Evolutionary conservation across 2,329 filamentous ascomycete species (phyloP).

Genomic region (Ophiostoma triangulosporum): DNA sequence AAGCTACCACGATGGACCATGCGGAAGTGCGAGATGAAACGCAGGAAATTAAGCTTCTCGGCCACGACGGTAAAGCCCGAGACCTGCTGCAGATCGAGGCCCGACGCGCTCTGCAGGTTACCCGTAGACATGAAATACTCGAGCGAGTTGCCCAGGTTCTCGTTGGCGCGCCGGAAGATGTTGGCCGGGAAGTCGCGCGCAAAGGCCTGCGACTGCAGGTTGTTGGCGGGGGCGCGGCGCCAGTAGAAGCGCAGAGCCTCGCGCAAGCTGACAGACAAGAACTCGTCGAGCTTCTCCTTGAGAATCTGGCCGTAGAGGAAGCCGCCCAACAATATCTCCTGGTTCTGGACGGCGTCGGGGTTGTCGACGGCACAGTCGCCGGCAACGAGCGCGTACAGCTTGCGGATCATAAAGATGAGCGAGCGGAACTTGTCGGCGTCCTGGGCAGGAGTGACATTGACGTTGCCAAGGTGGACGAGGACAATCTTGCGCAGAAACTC

Average conservation of each 20-base stretch:
- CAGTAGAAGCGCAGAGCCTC: conserved; percentile 42
- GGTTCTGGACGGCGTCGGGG: conserved; percentile 90
- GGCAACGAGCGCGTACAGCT: conserved; percentile 84
- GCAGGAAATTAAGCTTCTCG: conserved; percentile 97
- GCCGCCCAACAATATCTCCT: conserved; percentile 85
- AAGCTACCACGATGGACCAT: conserved; percentile 99
- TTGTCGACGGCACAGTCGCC: conserved; percentile 91
- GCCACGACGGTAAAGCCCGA: conserved; percentile 94
- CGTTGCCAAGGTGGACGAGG: conserved; percentile 78
- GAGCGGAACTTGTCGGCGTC: conserved; percentile 88
- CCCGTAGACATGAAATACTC: conserved; percentile 96
- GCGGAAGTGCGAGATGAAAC: conserved; percentile 96
- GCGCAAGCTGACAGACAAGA: conserved; percentile 47
- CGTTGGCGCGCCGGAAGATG: conserved; percentile 70
- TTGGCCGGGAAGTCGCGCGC: conserved; percentile 63
- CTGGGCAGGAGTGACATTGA: conserved; percentile 70
- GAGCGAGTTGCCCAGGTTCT: conserved; percentile 73
- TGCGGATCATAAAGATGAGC: conserved; percentile 90
- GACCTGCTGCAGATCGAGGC: conserved; percentile 84
- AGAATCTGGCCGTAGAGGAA: conserved; percentile 91
- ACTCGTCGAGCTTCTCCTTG: conserved; percentile 88
- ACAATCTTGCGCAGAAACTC: conserved; percentile 87
- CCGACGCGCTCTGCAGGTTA: conserved; percentile 81
- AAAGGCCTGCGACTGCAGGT: conserved; percentile 69
- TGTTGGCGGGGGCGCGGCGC: conserved; percentile 42